These are phyloP conservation scores for Hordeum pubiflorum DNA, from an alignment of 202 grass and related monocot genomes.

Conservation along the genomic window DNA sequence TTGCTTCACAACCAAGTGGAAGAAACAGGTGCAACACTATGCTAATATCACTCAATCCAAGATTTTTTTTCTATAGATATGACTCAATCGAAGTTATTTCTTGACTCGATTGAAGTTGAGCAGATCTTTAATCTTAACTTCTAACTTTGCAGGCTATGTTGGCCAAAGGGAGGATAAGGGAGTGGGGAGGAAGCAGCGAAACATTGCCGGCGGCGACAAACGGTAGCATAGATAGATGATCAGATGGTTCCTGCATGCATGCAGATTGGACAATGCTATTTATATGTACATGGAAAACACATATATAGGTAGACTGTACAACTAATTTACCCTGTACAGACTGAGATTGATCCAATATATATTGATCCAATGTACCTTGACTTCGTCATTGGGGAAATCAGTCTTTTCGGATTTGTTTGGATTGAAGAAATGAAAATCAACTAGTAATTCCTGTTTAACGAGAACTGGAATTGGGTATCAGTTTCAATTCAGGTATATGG, in stretches of 20 bases:
- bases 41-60: neutral
- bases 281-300: neutral
- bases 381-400: neutral
- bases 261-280: neutral
- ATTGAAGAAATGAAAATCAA: neutral
- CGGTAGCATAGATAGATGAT: neutral
- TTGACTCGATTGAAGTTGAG: neutral
- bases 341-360: constrained; percentile 7
- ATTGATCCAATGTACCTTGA: neutral
- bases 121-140: neutral
- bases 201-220: constrained; percentile 9
- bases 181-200: constrained; percentile 58
- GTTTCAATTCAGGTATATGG: neutral
- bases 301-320: neutral
- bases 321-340: constrained; percentile 28
- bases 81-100: neutral
- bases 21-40: constrained; percentile 53
- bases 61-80: neutral
- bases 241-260: neutral
- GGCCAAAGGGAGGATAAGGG: constrained; percentile 56
- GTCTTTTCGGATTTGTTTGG: neutral
- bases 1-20: constrained; percentile 76
- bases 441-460: neutral
- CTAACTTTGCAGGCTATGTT: constrained; percentile 39
- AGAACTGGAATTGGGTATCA: neutral